Evolutionary conservation across 106 monocot species (phyloP), one percentile per base, ranked within the genome.

Genomic region (Cymbidium sinense): DNA sequence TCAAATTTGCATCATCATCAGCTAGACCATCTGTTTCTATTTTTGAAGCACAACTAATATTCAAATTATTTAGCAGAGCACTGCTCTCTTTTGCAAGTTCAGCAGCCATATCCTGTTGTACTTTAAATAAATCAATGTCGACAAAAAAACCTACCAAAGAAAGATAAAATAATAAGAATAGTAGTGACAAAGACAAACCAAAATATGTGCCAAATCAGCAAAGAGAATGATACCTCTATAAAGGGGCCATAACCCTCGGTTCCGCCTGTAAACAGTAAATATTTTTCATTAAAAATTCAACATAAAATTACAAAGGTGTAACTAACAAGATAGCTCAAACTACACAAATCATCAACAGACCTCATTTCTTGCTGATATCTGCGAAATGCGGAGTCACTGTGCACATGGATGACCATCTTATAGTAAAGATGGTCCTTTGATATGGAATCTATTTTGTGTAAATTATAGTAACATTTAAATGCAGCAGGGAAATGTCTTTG

Each of bases 311-410:
- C 18, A 30, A 43, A 39, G 23, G 7, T 51, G 17, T 35, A 61
- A 18, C 3, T 35, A 78, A 58, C 21, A 50, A 55, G 7, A 74
- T 23, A 52, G 50, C 70, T 3, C 64, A 70, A 13, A 75, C 23
- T 64, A 17, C 15, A 41, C n/a, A 55, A 41, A 4, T 28, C 43
- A 34, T 36, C 75, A 65, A 33, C 78, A 77, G 18, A 92, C 98
- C 92, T 94, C 92, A 99, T 99, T 78, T 99, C 98, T 78, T 95
- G 90, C 75, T 94, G 98, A 82, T 99, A 99, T 34, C 92, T 79
- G 25, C 98, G 88, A 75, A 99, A 99, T 79, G 87, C 98, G 73
- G 87, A 87, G 85, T 99, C 98, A 81, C 76, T 94, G 54, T 89
- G 90, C 34, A 99, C 92, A 85, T 99, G 98, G 64, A 99, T 92